Base-by-base conservation (phyloP, 73 alveolate genomes). In the Blepharisma stoltei region DNA sequence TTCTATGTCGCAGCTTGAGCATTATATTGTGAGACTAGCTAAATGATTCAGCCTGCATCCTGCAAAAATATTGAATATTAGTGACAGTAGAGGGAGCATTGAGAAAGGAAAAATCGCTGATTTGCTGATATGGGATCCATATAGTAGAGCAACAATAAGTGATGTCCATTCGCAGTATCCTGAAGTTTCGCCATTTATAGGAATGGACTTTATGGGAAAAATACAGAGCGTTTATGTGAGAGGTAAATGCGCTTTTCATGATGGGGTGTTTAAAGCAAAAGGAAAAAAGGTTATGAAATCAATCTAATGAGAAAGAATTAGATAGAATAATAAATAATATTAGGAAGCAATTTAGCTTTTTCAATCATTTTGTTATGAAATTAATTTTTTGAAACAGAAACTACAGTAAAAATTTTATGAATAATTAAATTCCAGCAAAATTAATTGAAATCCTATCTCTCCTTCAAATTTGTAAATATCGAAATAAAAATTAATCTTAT, bases 21-120 rank as follows among this genome's bases (percentile, higher is more conserved):
- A 60, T 25, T 60, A 60, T 60, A 60, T 60, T 20, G 73, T 60
- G 5, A 60, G 73, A 25, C 47, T 60, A 14, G 73, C 73, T 14
- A 60, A 60, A 60, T 60, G 73, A 38, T 18, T 60, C 2, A 60
- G 73, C 5, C 5, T 20, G 14, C 73, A 60, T 25, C 73, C 73
- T 14, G 73, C 73, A 25, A 60, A 20, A 25, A 25, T 60, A 20
- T 25, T 60, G 37, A 25, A 60, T 18, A 25, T 60, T 60, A 9
- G 45, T 5, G 23, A 60, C 18, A 25, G 23, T 2, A n/a, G 73
- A 20, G 73, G 73, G 23, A 60, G 73, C 5, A 60, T 60, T 20
- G 73, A 60, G 23, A 25, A 18, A 18, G 73, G 73, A 25, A 60
- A 60, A 60, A 14, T 60, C 5, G 73, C 73, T 60, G 73, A 60